A percentile compares a stretch with the other conserved stretches of the same genome.
phyloP scores from a whole-genome alignment of 2,329 filamentous ascomycete genomes.

The Scolecobasidium constrictum region DNA sequence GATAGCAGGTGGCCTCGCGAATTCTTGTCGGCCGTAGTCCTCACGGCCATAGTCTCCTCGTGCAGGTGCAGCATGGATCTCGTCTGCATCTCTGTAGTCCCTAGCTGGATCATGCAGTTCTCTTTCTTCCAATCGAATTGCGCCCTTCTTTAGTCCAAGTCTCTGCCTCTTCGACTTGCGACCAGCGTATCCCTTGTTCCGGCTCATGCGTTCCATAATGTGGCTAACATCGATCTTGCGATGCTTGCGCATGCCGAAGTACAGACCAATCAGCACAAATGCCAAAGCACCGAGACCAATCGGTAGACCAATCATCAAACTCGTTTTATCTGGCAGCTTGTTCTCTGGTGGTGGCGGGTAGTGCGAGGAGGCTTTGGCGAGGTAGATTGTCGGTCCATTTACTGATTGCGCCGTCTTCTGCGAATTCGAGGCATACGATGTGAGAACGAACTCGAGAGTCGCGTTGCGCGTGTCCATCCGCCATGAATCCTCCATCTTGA shows the following conservation, averaged over 20 bases:
- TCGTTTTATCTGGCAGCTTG: slow-evolving; percentile 20
- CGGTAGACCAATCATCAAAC: slow-evolving; percentile 31
- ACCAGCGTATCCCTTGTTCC: slow-evolving; percentile 25
- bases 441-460: slow-evolving; percentile 23
- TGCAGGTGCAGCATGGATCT: slow-evolving; percentile 14
- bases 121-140: slow-evolving; percentile 20
- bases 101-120: slow-evolving; percentile 13
- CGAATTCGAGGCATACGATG: slow-evolving; percentile 21
- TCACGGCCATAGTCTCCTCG: slow-evolving; percentile 5
- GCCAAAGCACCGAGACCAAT: slow-evolving; percentile 26
- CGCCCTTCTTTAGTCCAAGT: slow-evolving; percentile 19
- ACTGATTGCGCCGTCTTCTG: slow-evolving; percentile 17
- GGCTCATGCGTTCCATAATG: slow-evolving; percentile 23
- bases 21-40: slow-evolving; percentile 6
- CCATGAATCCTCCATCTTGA: slow-evolving; percentile 30
- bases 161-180: slow-evolving; percentile 26
- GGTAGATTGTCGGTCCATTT: slow-evolving; percentile 25
- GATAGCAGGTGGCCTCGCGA: too few relatives aligned
- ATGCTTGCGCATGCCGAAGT: slow-evolving; percentile 29
- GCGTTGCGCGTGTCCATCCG: slow-evolving; percentile 26
- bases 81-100: slow-evolving; percentile 16
- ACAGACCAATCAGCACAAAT: slow-evolving; percentile 26
- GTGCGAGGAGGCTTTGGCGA: slow-evolving; percentile 24
- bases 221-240: slow-evolving; percentile 24
- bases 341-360: slow-evolving; percentile 21